These are phyloP conservation scores for Lactarius vividus DNA, from an alignment of 768 basidiomycete species.

Conservation along the genomic window DNA sequence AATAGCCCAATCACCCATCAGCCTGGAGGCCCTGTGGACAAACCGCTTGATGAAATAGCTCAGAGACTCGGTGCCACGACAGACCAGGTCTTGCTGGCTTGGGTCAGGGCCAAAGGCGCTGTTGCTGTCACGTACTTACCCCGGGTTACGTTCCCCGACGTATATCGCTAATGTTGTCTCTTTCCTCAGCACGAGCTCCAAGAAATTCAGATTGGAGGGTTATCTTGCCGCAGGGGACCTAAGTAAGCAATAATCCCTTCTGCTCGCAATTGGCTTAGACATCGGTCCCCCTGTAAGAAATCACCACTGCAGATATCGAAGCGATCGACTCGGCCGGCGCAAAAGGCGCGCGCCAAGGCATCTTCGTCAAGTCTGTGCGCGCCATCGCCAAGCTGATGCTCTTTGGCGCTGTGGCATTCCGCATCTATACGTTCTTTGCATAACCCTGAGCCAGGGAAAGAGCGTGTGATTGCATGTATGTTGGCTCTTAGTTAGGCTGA, in stretches of 20 bases:
- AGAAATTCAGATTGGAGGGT: slow-evolving; percentile 59
- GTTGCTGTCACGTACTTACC: slow-evolving; percentile 70
- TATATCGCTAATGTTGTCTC: not conserved
- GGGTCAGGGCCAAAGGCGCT: slow-evolving; percentile 67
- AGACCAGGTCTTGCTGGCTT: slow-evolving; percentile 70
- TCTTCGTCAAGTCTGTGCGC: slow-evolving; percentile 10
- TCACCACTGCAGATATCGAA: slow-evolving; percentile 41
- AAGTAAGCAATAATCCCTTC: slow-evolving; percentile 36
- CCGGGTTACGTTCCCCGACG: not conserved
- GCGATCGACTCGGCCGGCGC: slow-evolving; percentile 58
- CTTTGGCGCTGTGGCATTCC: slow-evolving; percentile 14
- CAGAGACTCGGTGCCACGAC: slow-evolving; percentile 47
- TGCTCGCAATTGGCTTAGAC: not conserved
- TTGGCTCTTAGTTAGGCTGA: not conserved
- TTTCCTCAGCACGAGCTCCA: slow-evolving; percentile 55
- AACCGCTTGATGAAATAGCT: slow-evolving; percentile 54
- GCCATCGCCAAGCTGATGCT: slow-evolving; percentile 17
- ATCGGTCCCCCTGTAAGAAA: not conserved
- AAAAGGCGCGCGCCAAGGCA: slow-evolving; percentile 33
- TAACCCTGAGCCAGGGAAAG: not conserved
- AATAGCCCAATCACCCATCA: slow-evolving; percentile 55
- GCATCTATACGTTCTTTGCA: slow-evolving; percentile 15
- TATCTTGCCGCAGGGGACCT: slow-evolving; percentile 70
- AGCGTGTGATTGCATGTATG: not conserved
- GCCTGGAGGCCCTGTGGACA: slow-evolving; percentile 64